A percentile compares a stretch with the other conserved stretches of the same genome.
Conservation (phyloP, 2,329 filamentous ascomycete species). For the Phialophora chinensis region DNA sequence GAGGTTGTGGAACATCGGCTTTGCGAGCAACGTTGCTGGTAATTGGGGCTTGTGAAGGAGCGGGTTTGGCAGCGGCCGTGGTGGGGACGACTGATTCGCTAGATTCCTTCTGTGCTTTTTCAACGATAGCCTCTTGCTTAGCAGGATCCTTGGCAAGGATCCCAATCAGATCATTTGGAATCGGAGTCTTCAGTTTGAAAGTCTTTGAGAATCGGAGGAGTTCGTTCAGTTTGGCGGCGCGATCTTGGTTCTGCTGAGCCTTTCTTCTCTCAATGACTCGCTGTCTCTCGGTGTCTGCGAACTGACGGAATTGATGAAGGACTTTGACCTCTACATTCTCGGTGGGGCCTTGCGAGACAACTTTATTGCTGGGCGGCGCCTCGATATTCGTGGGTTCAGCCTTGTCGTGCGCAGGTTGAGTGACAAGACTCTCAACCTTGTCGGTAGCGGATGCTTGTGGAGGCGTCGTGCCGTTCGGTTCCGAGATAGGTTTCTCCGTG, state of each 20-base stretch:
- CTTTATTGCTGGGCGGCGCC: slow-evolving; percentile 45
- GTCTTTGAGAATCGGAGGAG: slow-evolving; percentile 91
- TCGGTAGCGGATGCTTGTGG: background rate
- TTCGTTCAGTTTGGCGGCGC: slow-evolving; percentile 90
- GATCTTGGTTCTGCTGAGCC: slow-evolving; percentile 69
- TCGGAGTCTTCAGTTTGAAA: slow-evolving; percentile 93
- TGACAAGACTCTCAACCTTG: slow-evolving; percentile 23
- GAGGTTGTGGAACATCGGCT: slow-evolving; percentile 48
- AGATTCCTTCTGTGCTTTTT: slow-evolving; percentile 79
- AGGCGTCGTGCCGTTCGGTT: slow-evolving; percentile 16
- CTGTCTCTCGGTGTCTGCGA: slow-evolving; percentile 66
- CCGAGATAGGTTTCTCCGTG: slow-evolving; percentile 13
- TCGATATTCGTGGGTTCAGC: slow-evolving; percentile 42
- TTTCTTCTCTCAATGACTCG: slow-evolving; percentile 64
- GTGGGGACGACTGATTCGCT: slow-evolving; percentile 58
- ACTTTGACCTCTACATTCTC: slow-evolving; percentile 67
- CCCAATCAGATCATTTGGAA: slow-evolving; percentile 87
- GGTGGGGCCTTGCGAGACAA: slow-evolving; percentile 59
- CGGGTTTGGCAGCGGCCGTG: slow-evolving; percentile 20
- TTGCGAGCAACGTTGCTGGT: slow-evolving; percentile 61
- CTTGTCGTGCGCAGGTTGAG: slow-evolving; percentile 51
- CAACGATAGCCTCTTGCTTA: slow-evolving; percentile 92
- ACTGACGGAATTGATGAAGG: slow-evolving; percentile 68
- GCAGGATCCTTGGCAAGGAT: slow-evolving; percentile 96
- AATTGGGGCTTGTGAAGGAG: slow-evolving; percentile 43